Conservation (phyloP, 345 rosid species). For the Zanthoxylum bungeanum region DNA sequence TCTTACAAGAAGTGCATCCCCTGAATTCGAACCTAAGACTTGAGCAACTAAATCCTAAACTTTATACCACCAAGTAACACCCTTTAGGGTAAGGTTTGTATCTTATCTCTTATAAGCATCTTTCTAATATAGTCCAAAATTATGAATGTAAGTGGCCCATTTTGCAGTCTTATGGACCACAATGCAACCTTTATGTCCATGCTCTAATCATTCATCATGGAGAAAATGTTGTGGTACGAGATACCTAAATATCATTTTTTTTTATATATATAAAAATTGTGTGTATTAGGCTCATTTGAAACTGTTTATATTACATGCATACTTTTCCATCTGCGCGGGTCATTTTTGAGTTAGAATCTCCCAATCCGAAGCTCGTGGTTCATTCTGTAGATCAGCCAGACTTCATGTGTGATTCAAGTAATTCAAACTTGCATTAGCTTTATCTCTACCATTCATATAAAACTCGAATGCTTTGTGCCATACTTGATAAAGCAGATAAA, state of each 20-base stretch:
- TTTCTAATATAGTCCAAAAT: neutral
- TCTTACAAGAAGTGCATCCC: too few species aligned
- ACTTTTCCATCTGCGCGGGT: slow-evolving; percentile 35
- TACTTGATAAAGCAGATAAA: too few species aligned
- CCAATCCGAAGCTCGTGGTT: slow-evolving; percentile 39
- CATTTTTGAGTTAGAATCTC: slow-evolving; percentile 69
- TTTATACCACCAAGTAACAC: too few species aligned
- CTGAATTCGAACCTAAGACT: too few species aligned
- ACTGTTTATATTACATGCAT: neutral
- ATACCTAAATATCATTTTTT: too few species aligned
- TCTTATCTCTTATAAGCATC: slow-evolving; percentile 10
- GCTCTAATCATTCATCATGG: slow-evolving; percentile 69
- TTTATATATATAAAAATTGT: too few species aligned
- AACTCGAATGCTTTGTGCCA: too few species aligned
- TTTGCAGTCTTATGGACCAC: slow-evolving; percentile 82
- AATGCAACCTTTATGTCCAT: slow-evolving; percentile 79
- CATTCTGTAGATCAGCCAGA: slow-evolving; percentile 50
- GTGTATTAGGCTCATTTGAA: too few species aligned
- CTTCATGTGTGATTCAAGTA: slow-evolving; percentile 55
- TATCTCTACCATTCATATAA: too few species aligned
- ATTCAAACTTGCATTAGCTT: slow-evolving; percentile 34
- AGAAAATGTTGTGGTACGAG: slow-evolving; percentile 57
- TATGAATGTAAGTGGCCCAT: slow-evolving; percentile 1
- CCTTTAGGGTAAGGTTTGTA: too few species aligned
- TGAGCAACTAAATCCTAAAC: too few species aligned